phyloP scores from a whole-genome alignment of 495 filamentous ascomycete species.

The Penicillium soppii region DNA sequence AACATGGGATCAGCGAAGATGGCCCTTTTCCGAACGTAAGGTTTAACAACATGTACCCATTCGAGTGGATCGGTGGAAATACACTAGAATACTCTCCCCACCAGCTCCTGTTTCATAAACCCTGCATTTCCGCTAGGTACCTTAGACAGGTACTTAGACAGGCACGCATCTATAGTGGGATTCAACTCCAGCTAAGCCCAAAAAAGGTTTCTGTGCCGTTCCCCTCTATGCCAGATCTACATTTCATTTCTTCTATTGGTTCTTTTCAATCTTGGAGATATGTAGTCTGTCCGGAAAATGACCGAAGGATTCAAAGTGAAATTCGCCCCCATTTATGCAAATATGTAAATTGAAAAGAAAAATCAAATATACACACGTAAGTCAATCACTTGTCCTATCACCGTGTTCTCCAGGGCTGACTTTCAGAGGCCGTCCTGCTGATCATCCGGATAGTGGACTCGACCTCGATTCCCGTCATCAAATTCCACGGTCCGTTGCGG shows the following conservation, averaged over 20 bases:
- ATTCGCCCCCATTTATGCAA: slow-evolving; percentile 5
- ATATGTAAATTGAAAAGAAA: slow-evolving; percentile 3
- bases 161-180: slow-evolving; percentile 3
- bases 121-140: slow-evolving; percentile 4
- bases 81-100: slow-evolving; percentile 2
- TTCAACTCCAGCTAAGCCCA: slow-evolving; percentile 6
- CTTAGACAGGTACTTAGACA: slow-evolving; percentile 4
- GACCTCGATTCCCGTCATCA: slow-evolving; percentile 2
- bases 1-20: background rate
- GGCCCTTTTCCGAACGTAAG: background rate
- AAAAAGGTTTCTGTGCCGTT: slow-evolving; percentile 15
- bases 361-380: background rate
- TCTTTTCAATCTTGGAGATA: slow-evolving; percentile 15
- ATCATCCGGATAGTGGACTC: slow-evolving; percentile 6
- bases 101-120: slow-evolving; percentile 9
- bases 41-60: background rate
- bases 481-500: background rate
- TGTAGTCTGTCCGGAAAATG: slow-evolving; percentile 13
- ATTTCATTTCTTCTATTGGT: slow-evolving; percentile 10
- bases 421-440: slow-evolving; percentile 1
- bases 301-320: slow-evolving; percentile 14
- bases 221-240: slow-evolving; percentile 16
- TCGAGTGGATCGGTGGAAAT: slow-evolving; percentile 1
- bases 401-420: background rate
- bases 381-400: background rate